A percentile compares a stretch with the other conserved stretches of the same genome.
Evolutionary conservation across 179 eudicot genomes (phyloP).

Genomic region (Beta lomatogona): DNA sequence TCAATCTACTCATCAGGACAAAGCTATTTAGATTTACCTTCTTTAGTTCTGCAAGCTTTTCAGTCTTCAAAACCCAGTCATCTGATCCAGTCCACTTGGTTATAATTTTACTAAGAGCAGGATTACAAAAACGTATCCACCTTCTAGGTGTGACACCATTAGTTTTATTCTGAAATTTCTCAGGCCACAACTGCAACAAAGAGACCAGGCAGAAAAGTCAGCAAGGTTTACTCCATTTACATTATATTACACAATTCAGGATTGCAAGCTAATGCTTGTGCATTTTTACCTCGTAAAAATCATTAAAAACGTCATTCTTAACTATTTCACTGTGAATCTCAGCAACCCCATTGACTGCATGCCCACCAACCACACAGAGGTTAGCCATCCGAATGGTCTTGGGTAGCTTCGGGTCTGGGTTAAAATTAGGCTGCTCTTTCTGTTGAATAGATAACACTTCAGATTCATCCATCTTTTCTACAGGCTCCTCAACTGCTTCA

Average conservation of each 20-base stretch:
- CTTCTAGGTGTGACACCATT: slow-evolving; percentile 96
- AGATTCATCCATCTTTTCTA: slow-evolving; percentile 28
- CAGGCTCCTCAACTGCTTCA: slow-evolving; percentile 38
- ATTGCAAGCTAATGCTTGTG: neutral
- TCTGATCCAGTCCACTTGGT: slow-evolving; percentile 87
- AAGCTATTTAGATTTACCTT: slow-evolving; percentile 45
- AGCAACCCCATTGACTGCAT: slow-evolving; percentile 94
- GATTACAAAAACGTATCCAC: slow-evolving; percentile 92
- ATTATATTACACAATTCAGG: neutral
- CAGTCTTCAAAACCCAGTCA: slow-evolving; percentile 84
- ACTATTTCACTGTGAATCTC: slow-evolving; percentile 94
- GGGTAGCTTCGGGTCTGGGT: slow-evolving; percentile 58
- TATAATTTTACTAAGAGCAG: slow-evolving; percentile 68
- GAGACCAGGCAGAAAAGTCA: slow-evolving; percentile 12
- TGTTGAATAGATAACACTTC: slow-evolving; percentile 27
- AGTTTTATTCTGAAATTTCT: slow-evolving; percentile 94
- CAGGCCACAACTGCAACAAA: slow-evolving; percentile 78
- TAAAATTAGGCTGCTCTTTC: slow-evolving; percentile 35
- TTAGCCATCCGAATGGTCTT: slow-evolving; percentile 94
- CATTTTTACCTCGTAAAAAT: slow-evolving; percentile 66
- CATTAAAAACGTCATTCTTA: slow-evolving; percentile 80
- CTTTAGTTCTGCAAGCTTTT: slow-evolving; percentile 67
- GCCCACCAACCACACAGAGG: slow-evolving; percentile 90
- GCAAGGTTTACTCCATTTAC: neutral
- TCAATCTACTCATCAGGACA: slow-evolving; percentile 9